Conservation (phyloP, 1,139 yeast genomes). For the Yamadazyma siamensis region DNA sequence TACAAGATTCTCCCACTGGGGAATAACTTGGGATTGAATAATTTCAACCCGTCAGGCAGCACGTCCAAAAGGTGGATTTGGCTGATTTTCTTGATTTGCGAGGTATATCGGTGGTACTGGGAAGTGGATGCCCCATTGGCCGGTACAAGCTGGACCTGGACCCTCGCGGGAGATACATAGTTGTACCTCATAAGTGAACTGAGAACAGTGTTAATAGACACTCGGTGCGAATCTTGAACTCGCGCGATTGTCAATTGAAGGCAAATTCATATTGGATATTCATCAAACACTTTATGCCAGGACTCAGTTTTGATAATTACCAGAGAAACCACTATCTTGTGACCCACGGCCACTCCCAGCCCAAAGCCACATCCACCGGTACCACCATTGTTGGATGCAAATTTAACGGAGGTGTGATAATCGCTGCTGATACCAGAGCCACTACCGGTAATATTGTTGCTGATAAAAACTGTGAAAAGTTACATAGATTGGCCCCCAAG, state of each 20-base stretch:
- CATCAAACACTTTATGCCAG: conserved; percentile 68
- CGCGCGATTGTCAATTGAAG: conserved; percentile 4
- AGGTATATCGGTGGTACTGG: conserved; percentile 48
- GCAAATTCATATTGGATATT: conserved; percentile 3
- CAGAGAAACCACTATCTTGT: conserved; percentile 79
- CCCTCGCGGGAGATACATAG: conserved; percentile 56
- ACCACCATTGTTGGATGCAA: conserved; percentile 97
- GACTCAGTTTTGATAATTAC: conserved; percentile 87
- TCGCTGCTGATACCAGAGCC: conserved; percentile 98
- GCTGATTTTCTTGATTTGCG: too few relatives aligned
- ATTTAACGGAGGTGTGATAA: conserved; percentile 88
- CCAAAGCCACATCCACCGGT: conserved; percentile 94
- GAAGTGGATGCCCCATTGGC: conserved; percentile 49
- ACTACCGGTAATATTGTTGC: conserved; percentile 96
- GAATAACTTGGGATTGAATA: conserved; percentile 80
- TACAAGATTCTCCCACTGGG: conserved; percentile 73
- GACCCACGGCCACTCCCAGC: conserved; percentile 69
- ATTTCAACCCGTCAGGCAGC: conserved; percentile 52
- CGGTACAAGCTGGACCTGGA: conserved; percentile 71
- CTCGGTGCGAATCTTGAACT: too few relatives aligned
- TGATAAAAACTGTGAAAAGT: conserved; percentile 94
- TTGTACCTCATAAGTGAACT: too few relatives aligned
- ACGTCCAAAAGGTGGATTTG: conserved; percentile 75
- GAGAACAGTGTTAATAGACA: too few relatives aligned
- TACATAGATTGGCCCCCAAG: conserved; percentile 86